phyloP scores from a whole-genome alignment of 1,284 basidiomycete species.

The Melampsora americana region DNA sequence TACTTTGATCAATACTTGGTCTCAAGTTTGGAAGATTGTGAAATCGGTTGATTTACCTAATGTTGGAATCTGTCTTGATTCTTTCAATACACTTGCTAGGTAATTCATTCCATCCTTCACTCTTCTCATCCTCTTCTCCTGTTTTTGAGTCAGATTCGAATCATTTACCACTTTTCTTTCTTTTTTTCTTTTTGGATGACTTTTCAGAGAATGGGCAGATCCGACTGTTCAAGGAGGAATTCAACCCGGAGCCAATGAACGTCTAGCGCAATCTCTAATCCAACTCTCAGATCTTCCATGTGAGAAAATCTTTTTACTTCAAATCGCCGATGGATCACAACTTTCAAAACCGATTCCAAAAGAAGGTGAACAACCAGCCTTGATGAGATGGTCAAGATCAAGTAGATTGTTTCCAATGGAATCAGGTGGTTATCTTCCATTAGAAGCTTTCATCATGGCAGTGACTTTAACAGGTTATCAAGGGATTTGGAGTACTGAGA shows the following conservation, averaged over 20 bases:
- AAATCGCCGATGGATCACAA: constrained; percentile 54
- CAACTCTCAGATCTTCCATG: constrained; percentile 40
- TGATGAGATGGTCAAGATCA: constrained; percentile 55
- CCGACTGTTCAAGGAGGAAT: constrained; percentile 27
- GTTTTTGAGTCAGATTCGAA: too few relatives aligned
- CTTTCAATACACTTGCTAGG: constrained; percentile 55
- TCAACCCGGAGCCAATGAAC: constrained; percentile 8
- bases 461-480: constrained; percentile 53
- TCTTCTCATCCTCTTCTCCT: too few relatives aligned
- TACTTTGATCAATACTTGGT: constrained; percentile 51
- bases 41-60: constrained; percentile 50
- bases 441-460: constrained; percentile 51
- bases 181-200: constrained; percentile 45
- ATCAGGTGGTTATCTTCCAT: constrained; percentile 53
- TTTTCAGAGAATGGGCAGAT: constrained; percentile 27
- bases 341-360: constrained; percentile 48
- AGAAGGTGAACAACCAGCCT: constrained; percentile 49
- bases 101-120: constrained; percentile 51
- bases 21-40: constrained; percentile 53
- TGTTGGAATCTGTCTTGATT: constrained; percentile 55
- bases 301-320: constrained; percentile 54
- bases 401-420: constrained; percentile 55
- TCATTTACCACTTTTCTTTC: too few relatives aligned
- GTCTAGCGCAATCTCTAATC: constrained; percentile 45
- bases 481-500: constrained; percentile 54